Percentiles rank a stretch among this genome's conserved stretches.
phyloP scores from a whole-genome alignment of 805 yeast genomes.

The Metschnikowia lunata region DNA sequence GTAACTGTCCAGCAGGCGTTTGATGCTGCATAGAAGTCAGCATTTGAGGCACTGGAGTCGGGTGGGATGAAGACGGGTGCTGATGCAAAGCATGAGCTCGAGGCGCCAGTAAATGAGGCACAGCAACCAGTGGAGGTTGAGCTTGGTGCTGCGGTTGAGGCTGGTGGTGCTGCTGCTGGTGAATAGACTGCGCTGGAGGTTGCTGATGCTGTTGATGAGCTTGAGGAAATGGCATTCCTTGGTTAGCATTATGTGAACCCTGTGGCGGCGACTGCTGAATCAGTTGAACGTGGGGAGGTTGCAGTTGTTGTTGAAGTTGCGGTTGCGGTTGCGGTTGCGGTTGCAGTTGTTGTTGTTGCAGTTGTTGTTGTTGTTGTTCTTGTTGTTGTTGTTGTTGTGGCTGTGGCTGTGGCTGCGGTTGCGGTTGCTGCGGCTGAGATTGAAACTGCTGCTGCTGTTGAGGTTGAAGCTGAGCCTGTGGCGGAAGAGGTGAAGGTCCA shows the following conservation, averaged over 20 bases:
- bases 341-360: not conserved
- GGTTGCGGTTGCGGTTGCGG: not conserved
- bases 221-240: not conserved
- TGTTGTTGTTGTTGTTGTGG: not conserved
- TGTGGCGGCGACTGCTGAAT: not conserved
- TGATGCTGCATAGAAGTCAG: not conserved
- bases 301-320: not conserved
- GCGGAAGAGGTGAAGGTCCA: conserved; percentile 3
- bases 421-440: not conserved
- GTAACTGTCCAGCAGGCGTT: not conserved
- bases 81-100: not conserved
- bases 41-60: conserved; percentile 11
- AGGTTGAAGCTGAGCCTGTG: conserved; percentile 1
- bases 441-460: not conserved
- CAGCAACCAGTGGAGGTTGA: not conserved
- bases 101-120: not conserved
- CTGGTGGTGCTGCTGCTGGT: not conserved
- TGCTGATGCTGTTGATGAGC: not conserved
- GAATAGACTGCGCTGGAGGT: not conserved
- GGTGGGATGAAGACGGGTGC: conserved; percentile 9
- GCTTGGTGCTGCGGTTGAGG: not conserved
- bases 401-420: conserved; percentile 4
- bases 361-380: not conserved
- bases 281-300: not conserved
- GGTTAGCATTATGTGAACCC: not conserved